phyloP scores from a whole-genome alignment of 2,329 filamentous ascomycete species.

The Fusarium oxysporum region DNA sequence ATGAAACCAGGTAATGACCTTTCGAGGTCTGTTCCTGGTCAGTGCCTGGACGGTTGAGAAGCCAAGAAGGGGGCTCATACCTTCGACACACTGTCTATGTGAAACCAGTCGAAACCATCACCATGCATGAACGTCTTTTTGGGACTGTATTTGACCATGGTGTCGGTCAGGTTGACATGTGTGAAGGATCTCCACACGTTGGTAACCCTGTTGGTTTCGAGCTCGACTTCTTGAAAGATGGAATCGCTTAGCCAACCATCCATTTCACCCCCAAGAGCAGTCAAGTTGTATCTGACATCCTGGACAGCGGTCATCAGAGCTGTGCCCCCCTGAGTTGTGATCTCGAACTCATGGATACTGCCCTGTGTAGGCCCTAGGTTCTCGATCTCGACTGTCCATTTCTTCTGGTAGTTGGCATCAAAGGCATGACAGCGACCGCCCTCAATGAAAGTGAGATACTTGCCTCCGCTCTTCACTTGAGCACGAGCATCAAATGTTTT shows the following conservation, averaged over 20 bases:
- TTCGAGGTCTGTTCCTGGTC: conserved; percentile 37
- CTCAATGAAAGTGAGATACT: conserved; percentile 42
- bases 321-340: conserved; percentile 31
- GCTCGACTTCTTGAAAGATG: conserved; percentile 40
- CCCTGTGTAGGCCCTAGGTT: conserved; percentile 26
- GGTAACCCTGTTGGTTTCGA: conserved; percentile 37
- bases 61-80: not conserved
- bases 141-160: conserved; percentile 33
- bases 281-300: conserved; percentile 41
- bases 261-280: conserved; percentile 32
- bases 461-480: conserved; percentile 24
- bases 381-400: conserved; percentile 32
- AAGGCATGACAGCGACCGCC: conserved; percentile 36
- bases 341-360: conserved; percentile 42
- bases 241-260: conserved; percentile 40
- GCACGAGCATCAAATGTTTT: conserved; percentile 37
- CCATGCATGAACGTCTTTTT: conserved; percentile 32
- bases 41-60: not conserved
- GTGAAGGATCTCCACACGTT: conserved; percentile 44
- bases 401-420: conserved; percentile 36
- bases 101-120: conserved; percentile 46
- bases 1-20: conserved; percentile 51
- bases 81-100: conserved; percentile 46
- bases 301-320: conserved; percentile 41
- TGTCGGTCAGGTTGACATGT: conserved; percentile 37